Evolutionary conservation across 306 rosid species (phyloP).

Genomic region (Coriaria nepalensis): DNA sequence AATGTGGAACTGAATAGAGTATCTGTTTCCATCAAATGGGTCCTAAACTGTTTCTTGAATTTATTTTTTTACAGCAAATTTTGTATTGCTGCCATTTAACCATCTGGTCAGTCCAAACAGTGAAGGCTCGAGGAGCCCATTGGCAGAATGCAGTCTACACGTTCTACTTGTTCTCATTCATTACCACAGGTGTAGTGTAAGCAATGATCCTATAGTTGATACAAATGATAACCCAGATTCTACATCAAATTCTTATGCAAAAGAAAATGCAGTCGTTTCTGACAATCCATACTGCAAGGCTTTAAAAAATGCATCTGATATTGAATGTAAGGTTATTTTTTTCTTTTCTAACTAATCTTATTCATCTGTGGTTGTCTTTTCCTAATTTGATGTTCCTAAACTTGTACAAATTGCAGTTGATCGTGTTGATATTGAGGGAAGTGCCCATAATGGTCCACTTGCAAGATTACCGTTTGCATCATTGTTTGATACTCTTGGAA

Average conservation of each 20-base stretch:
- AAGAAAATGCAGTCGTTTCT: constrained; percentile 46
- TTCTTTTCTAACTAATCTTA: constrained; percentile 5
- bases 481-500: constrained; percentile 80
- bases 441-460: constrained; percentile 44
- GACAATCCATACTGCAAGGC: constrained; percentile 88
- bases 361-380: not conserved
- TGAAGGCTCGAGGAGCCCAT: constrained; percentile 54
- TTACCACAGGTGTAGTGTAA: constrained; percentile 59
- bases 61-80: constrained; percentile 48
- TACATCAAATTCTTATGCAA: constrained; percentile 41
- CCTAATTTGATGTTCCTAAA: constrained; percentile 13
- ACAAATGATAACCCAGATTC: constrained; percentile 24
- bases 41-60: not conserved
- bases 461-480: constrained; percentile 87
- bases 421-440: constrained; percentile 70
- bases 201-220: constrained; percentile 26
- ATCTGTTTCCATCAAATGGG: not conserved
- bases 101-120: constrained; percentile 63
- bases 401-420: constrained; percentile 53
- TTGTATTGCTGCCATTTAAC: constrained; percentile 74
- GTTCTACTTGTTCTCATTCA: constrained; percentile 86
- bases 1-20: not conserved
- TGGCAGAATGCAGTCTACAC: constrained; percentile 80
- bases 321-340: constrained; percentile 55
- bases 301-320: constrained; percentile 63